A percentile compares a stretch with the other conserved stretches of the same genome.
These are phyloP conservation scores for Euphorbia schlechtendalii DNA, from an alignment of 441 rosid species.

Conservation along the genomic window DNA sequence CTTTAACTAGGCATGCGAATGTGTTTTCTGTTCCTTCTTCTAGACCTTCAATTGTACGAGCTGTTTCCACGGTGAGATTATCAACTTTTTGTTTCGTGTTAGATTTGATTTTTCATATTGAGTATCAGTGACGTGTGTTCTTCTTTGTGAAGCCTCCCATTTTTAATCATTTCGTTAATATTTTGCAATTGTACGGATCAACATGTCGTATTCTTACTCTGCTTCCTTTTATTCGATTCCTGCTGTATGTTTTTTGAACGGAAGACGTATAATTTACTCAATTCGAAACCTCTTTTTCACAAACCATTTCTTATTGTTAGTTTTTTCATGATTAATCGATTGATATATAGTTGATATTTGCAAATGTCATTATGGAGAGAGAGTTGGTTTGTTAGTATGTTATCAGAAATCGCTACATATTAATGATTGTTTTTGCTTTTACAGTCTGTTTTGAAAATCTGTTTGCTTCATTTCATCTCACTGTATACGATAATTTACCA, in stretches of 20 bases:
- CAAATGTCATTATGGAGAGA: background rate
- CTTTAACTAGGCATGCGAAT: constrained; percentile 32
- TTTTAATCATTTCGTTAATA: too few relatives aligned
- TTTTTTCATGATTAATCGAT: too few relatives aligned
- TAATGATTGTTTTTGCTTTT: too few relatives aligned
- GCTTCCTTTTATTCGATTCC: too few relatives aligned
- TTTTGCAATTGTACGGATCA: background rate
- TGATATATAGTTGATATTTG: background rate
- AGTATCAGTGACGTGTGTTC: background rate
- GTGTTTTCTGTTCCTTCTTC: constrained; percentile 31
- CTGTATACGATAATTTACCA: too few relatives aligned
- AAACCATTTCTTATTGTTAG: too few relatives aligned
- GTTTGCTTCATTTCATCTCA: background rate
- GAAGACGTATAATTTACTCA: background rate
- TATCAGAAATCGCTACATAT: too few relatives aligned
- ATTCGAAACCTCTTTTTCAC: background rate
- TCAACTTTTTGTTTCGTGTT: background rate
- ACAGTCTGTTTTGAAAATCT: background rate
- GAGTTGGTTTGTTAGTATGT: constrained; percentile 4
- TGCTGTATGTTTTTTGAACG: too few relatives aligned
- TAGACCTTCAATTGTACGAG: constrained; percentile 40
- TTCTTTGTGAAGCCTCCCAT: background rate
- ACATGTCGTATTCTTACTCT: too few relatives aligned
- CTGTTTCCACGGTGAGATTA: constrained; percentile 75
- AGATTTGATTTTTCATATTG: background rate